Evolutionary conservation across 148 eudicot species (phyloP).

Genomic region (Limonium bicolor): DNA sequence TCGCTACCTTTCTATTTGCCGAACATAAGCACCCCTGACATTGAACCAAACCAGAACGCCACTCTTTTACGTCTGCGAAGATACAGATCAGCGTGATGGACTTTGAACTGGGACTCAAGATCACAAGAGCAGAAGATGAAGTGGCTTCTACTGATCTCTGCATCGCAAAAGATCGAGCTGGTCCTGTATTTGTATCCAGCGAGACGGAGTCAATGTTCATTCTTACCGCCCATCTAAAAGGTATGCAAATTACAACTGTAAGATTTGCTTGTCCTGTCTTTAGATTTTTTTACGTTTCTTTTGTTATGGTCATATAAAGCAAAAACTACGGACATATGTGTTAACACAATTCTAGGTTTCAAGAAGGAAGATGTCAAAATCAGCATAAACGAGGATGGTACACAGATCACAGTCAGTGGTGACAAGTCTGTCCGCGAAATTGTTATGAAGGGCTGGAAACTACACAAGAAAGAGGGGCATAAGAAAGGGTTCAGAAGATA

Average conservation of each 20-base stretch:
- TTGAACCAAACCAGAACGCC: too few species aligned
- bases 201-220: constrained; percentile 56
- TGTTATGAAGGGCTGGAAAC: constrained; percentile 25
- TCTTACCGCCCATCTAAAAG: constrained; percentile 53
- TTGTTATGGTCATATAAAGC: too few species aligned
- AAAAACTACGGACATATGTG: too few species aligned
- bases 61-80: too few species aligned
- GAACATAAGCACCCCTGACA: too few species aligned
- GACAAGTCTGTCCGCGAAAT: constrained; percentile 44
- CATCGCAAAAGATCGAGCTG: constrained; percentile 29
- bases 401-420: constrained; percentile 32
- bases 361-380: constrained; percentile 29
- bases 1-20: too few species aligned
- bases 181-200: constrained; percentile 30
- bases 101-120: constrained; percentile 43
- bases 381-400: constrained; percentile 57
- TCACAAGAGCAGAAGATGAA: constrained; percentile 29
- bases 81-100: too few species aligned
- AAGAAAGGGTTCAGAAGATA: constrained; percentile 23
- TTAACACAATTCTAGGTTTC: constrained; percentile 26
- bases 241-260: constrained; percentile 17
- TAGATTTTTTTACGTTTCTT: background rate
- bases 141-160: constrained; percentile 22
- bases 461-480: constrained; percentile 30
- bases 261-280: background rate